Evolutionary conservation across 2,329 filamentous ascomycete genomes (phyloP), one percentile per base, ranked within the genome.

Genomic region (Cadophora sp.): DNA sequence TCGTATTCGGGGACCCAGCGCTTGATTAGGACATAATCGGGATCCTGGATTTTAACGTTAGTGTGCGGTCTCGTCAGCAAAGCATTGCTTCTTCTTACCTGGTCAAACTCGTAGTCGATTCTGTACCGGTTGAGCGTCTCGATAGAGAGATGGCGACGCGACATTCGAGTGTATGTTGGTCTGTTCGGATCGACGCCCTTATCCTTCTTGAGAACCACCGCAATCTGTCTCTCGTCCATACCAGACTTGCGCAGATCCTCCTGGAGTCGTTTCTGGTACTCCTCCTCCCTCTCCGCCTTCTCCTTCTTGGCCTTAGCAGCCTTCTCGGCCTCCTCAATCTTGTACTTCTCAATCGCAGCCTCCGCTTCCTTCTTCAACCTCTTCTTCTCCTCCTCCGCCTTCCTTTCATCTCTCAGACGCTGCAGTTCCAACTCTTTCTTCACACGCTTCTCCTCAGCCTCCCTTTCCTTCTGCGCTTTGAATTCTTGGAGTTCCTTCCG

Each of bases 11-110:
- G 86, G 62, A 94, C 88, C 87, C 88, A 92, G 66, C 88, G 84
- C 79, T 91, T 92, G 80, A 94, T 91, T 68, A 94, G 79, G 65
- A 94, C 82, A 73, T 88, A 94, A 58, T 91, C 88, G 22, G 87
- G 85, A 74, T 94, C 89, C 83, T 89, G 72, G 77, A 62, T 81
- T 66, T 16, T 14, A 2, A 34, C 74, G 76, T 79, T 80, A 88
- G 72, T 59, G 5, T 46, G 3, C 14, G 6, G 43, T n/a, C 27
- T 60, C 31, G 27, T 9, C 29, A 43, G 2, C 19, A 6, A 59
- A 29, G 2, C 31, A 34, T 34, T 34, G 4, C 31, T 34, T 26
- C 11, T 24, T 77, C 85, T 79, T 79, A 89, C 87, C 69, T 79
- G 68, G 70, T 91, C 88, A 62, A 84, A 77, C 64, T 88, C 84